Evolutionary conservation across 2,329 filamentous ascomycete genomes (phyloP).

Genomic region (Tolypocladium inflatum): DNA sequence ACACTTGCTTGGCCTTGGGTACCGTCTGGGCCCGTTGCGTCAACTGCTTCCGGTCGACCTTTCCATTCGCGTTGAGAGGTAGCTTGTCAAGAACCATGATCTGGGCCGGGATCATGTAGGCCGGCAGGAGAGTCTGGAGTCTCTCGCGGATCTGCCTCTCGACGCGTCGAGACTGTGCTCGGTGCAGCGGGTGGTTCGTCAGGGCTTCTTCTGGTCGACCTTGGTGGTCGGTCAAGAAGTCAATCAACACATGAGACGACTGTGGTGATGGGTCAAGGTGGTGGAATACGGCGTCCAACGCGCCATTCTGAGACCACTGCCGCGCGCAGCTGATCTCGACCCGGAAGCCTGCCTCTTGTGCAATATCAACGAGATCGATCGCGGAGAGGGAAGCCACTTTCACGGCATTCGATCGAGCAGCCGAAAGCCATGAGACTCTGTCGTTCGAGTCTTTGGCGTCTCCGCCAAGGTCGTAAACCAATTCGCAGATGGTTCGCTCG

Average conservation of each 20-base stretch:
- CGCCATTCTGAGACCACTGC: slow-evolving; percentile 18
- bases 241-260: slow-evolving; percentile 14
- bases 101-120: slow-evolving; percentile 15
- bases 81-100: slow-evolving; percentile 13
- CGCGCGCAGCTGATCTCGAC: slow-evolving; percentile 36
- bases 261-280: no score
- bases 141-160: neutral
- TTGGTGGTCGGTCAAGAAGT: slow-evolving; percentile 12
- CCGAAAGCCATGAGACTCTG: neutral
- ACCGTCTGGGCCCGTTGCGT: no score
- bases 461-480: no score
- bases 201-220: slow-evolving; percentile 1
- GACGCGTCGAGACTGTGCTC: no score
- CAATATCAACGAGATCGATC: neutral
- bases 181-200: slow-evolving; percentile 8
- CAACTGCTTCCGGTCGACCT: slow-evolving; percentile 10
- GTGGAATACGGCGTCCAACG: slow-evolving; percentile 19
- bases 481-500: no score
- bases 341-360: slow-evolving; percentile 27
- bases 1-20: no score
- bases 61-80: slow-evolving; percentile 15
- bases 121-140: slow-evolving; percentile 6
- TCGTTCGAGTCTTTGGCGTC: neutral
- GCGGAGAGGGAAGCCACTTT: no score
- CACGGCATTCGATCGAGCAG: no score